Evolutionary conservation across 2,329 filamentous ascomycete species (phyloP).

Genomic region (Xylaria sp.): DNA sequence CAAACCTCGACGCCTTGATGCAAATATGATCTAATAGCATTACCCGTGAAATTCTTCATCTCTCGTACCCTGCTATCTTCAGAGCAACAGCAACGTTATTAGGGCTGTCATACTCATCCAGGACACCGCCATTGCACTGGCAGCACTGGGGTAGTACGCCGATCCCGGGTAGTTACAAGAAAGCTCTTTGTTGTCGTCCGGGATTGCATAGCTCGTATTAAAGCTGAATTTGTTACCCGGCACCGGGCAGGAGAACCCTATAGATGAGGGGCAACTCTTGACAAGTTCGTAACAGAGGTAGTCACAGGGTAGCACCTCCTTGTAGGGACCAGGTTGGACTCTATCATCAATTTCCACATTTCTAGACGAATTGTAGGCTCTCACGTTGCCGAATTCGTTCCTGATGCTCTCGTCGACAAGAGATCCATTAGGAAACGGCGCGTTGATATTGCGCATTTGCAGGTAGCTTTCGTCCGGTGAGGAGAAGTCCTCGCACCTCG

Average conservation of each 20-base stretch:
- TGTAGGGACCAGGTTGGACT: constrained; percentile 88
- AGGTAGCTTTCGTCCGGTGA: constrained; percentile 61
- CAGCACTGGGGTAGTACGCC: constrained; percentile 60
- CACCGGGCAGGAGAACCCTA: constrained; percentile 80
- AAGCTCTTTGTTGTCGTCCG: constrained; percentile 44
- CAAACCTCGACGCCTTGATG: constrained; percentile 39
- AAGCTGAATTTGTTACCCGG: constrained; percentile 53
- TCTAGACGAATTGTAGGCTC: constrained; percentile 67
- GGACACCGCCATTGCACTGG: constrained; percentile 39
- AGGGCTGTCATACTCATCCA: constrained; percentile 41
- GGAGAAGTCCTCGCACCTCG: constrained; percentile 87
- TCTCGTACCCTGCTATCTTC: not conserved
- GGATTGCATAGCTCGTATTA: constrained; percentile 58
- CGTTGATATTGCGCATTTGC: constrained; percentile 76
- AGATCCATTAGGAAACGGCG: constrained; percentile 76
- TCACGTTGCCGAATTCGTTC: constrained; percentile 44
- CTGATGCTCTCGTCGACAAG: constrained; percentile 54
- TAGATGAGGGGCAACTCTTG: constrained; percentile 79
- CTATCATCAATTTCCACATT: constrained; percentile 76
- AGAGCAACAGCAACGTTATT: constrained; percentile 31
- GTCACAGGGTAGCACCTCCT: constrained; percentile 88
- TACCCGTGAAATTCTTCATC: constrained; percentile 20
- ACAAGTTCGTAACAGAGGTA: constrained; percentile 89
- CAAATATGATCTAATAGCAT: constrained; percentile 31
- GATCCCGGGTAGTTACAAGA: constrained; percentile 72